These are phyloP conservation scores for Blastobotrys niveus DNA, from an alignment of 1,139 yeast genomes.

Conservation along the genomic window DNA sequence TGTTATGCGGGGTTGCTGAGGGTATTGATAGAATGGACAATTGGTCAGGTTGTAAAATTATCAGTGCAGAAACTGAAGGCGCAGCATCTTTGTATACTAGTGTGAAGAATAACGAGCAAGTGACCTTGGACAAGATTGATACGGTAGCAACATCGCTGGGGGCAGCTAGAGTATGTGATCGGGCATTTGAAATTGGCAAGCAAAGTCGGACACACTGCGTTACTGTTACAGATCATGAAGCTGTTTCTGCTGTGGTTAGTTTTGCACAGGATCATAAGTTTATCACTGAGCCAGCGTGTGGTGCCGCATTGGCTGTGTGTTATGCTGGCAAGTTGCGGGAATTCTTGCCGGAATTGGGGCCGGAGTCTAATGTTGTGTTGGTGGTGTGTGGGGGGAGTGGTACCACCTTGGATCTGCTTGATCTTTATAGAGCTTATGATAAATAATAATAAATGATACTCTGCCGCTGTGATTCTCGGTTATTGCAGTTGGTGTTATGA, in stretches of 20 bases:
- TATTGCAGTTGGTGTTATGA: no score
- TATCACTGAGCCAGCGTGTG: constrained; percentile 71
- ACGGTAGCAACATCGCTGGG: constrained; percentile 61
- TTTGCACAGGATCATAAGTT: constrained; percentile 47
- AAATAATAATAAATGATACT: no score
- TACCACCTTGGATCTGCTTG: constrained; percentile 10
- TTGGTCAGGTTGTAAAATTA: constrained; percentile 37
- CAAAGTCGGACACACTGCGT: constrained; percentile 42
- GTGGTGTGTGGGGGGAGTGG: constrained; percentile 63
- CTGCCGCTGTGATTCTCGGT: no score
- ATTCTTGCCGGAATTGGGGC: constrained; percentile 26
- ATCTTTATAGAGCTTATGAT: no score
- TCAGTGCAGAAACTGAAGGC: constrained; percentile 56
- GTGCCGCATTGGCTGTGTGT: constrained; percentile 54
- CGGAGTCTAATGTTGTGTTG: constrained; percentile 49
- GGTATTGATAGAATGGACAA: constrained; percentile 47
- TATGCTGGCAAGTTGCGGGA: constrained; percentile 30
- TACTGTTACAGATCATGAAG: constrained; percentile 51
- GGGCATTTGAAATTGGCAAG: constrained; percentile 39
- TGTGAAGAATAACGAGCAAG: constrained; percentile 42
- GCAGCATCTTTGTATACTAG: constrained; percentile 54
- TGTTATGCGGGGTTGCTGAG: constrained; percentile 55
- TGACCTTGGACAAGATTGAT: constrained; percentile 43
- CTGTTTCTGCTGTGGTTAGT: constrained; percentile 46
- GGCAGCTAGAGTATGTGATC: constrained; percentile 48